Evolutionary conservation across 2,329 filamentous ascomycete species (phyloP).

Genomic region (Venturia effusa): DNA sequence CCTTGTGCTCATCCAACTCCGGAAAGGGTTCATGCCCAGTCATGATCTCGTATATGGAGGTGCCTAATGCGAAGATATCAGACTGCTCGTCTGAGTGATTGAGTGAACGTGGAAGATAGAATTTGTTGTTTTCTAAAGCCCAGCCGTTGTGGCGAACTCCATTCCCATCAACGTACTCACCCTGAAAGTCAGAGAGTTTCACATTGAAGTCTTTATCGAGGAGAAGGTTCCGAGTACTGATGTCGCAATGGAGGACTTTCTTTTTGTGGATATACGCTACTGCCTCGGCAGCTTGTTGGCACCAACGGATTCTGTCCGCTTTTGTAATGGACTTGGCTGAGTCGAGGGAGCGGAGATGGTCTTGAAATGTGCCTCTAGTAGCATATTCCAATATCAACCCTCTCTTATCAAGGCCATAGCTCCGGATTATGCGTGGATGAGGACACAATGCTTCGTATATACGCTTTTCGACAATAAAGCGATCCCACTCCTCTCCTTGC

Average conservation of each 20-base stretch:
- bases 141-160: constrained; percentile 16
- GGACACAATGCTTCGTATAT: neutral
- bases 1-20: constrained; percentile 20
- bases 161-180: constrained; percentile 21
- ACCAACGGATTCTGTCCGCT: constrained; percentile 10
- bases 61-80: constrained; percentile 28
- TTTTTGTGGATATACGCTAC: constrained; percentile 26
- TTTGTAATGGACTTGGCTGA: neutral
- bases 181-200: constrained; percentile 28
- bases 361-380: neutral
- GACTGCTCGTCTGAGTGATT: constrained; percentile 18
- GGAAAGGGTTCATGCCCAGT: constrained; percentile 22
- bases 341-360: neutral
- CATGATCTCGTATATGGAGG: constrained; percentile 27
- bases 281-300: constrained; percentile 18
- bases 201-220: constrained; percentile 25
- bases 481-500: neutral
- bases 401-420: neutral
- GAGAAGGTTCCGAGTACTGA: constrained; percentile 30
- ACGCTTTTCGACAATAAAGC: neutral
- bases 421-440: neutral
- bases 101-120: constrained; percentile 15
- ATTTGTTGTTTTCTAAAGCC: constrained; percentile 17
- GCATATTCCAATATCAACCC: neutral
- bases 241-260: constrained; percentile 31